Conservation (phyloP, 805 yeast genomes). For the Metschnikowia henanensis region DNA sequence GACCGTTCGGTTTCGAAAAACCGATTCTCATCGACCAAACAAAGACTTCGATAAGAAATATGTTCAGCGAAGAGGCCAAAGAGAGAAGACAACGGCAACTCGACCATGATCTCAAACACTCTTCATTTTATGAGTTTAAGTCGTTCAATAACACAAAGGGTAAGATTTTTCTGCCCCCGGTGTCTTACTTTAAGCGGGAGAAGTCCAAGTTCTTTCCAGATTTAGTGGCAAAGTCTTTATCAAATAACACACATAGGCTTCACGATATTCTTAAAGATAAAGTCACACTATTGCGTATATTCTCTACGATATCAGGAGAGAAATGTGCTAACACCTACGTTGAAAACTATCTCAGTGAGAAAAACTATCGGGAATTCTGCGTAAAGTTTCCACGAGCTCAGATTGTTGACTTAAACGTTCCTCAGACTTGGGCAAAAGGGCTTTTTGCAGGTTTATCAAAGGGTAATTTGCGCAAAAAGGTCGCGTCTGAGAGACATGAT, state of each 20-base stretch:
- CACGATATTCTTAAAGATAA: conserved; percentile 45
- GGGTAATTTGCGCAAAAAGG: conserved; percentile 40
- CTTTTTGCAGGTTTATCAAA: conserved; percentile 49
- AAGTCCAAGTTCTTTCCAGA: conserved; percentile 84
- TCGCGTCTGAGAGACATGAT: conserved; percentile 51
- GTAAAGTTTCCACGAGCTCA: conserved; percentile 55
- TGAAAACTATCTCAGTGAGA: conserved; percentile 39
- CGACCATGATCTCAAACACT: conserved; percentile 43
- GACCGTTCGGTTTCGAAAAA: conserved; percentile 40
- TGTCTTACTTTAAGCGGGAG: conserved; percentile 71
- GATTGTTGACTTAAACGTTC: conserved; percentile 72
- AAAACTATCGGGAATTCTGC: conserved; percentile 42
- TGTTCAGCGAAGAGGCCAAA: conserved; percentile 36
- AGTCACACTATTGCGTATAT: conserved; percentile 64
- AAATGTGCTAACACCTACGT: conserved; percentile 64
- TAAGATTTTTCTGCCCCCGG: conserved; percentile 80
- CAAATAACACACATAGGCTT: conserved; percentile 36
- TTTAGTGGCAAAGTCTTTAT: conserved; percentile 55
- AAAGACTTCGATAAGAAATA: conserved; percentile 13
- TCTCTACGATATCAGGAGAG: conserved; percentile 70
- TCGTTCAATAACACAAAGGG: conserved; percentile 66
- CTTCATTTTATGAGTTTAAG: conserved; percentile 44
- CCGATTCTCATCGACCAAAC: conserved; percentile 17
- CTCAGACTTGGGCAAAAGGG: conserved; percentile 73
- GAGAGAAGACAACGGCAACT: conserved; percentile 39